phyloP scores from a whole-genome alignment of 345 rosid species.

The Murraya paniculata region DNA sequence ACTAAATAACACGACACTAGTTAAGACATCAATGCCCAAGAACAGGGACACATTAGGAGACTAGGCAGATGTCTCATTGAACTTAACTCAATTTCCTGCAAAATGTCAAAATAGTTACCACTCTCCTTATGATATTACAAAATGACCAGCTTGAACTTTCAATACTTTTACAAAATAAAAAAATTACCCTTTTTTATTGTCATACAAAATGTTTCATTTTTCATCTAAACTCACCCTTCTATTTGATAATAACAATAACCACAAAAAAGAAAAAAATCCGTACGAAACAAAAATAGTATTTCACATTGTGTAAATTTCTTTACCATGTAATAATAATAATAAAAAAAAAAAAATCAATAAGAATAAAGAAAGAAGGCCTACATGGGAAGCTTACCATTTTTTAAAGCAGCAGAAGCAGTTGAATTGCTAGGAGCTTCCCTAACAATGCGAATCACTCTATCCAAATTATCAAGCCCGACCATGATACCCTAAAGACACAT shows the following conservation, averaged over 20 bases:
- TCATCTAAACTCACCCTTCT: too few relatives aligned
- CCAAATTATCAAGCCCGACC: conserved; percentile 80
- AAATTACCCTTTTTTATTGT: too few relatives aligned
- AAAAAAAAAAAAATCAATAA: too few relatives aligned
- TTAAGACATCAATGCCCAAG: neutral
- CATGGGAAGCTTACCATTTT: conserved; percentile 40
- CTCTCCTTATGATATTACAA: too few relatives aligned
- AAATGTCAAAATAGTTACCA: too few relatives aligned
- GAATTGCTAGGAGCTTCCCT: conserved; percentile 64
- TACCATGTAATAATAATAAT: too few relatives aligned
- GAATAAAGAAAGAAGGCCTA: neutral
- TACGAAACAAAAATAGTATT: neutral
- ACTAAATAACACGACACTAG: neutral
- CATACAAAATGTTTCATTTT: too few relatives aligned
- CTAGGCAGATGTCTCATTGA: too few relatives aligned
- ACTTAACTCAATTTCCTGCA: too few relatives aligned
- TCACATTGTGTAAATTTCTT: neutral
- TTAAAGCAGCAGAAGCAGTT: conserved; percentile 63
- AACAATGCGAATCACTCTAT: conserved; percentile 59
- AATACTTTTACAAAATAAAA: too few relatives aligned
- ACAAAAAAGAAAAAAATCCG: neutral
- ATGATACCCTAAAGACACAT: conserved; percentile 61
- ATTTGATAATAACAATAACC: neutral
- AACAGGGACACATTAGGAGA: too few relatives aligned
- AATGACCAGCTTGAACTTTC: too few relatives aligned